phyloP scores from a whole-genome alignment of 805 yeast species.

The Cyberlindnera xishuangbannaensis region DNA sequence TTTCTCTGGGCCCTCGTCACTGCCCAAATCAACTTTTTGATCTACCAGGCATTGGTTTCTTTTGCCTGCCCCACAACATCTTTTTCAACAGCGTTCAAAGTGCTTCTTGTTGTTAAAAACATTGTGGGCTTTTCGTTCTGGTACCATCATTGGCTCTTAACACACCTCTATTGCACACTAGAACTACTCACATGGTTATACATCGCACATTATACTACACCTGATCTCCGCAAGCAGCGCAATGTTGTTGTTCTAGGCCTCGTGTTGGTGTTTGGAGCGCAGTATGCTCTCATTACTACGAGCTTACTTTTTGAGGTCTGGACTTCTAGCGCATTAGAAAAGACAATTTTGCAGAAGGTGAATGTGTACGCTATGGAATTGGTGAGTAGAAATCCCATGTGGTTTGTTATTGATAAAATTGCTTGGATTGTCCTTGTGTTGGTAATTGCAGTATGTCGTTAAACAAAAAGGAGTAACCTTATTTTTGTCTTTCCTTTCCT shows the following conservation, averaged over 20 bases:
- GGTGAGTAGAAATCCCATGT: too few species aligned
- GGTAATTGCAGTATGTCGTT: too few species aligned
- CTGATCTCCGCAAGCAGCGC: neutral
- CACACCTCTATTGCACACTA: neutral
- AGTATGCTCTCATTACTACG: too few species aligned
- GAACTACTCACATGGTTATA: neutral
- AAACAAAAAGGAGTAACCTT: too few species aligned
- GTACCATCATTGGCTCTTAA: neutral
- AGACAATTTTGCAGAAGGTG: too few species aligned
- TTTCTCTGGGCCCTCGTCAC: neutral
- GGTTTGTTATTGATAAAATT: too few species aligned
- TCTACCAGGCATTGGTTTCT: neutral
- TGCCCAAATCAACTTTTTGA: neutral
- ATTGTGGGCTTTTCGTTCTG: neutral
- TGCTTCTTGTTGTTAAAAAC: neutral
- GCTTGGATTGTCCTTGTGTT: too few species aligned
- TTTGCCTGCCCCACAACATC: neutral
- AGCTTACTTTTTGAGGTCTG: too few species aligned
- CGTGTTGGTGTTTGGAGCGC: neutral
- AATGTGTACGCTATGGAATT: too few species aligned
- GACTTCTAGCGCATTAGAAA: too few species aligned
- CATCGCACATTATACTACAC: neutral
- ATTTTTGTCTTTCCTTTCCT: too few species aligned
- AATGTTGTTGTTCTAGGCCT: neutral
- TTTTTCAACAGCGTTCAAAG: neutral